phyloP scores from a whole-genome alignment of 257 asterid genomes.

The Jacaranda copaia region DNA sequence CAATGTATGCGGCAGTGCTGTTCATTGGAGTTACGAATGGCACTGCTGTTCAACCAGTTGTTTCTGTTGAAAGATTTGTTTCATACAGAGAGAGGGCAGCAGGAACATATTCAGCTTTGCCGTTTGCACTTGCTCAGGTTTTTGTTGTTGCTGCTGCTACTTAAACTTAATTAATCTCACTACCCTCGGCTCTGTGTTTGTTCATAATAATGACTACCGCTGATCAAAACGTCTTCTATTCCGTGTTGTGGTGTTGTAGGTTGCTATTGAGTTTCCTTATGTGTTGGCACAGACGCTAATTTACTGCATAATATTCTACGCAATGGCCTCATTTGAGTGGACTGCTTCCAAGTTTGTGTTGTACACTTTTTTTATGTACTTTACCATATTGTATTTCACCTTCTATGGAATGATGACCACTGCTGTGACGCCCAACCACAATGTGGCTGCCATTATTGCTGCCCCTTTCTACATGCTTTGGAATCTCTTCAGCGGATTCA shows the following conservation, averaged over 20 bases:
- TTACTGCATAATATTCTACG: constrained; percentile 77
- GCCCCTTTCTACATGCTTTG: constrained; percentile 98
- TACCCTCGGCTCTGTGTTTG: background rate
- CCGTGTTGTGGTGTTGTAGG: constrained; percentile 51
- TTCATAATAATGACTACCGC: background rate
- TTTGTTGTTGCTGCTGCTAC: constrained; percentile 32
- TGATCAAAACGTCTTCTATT: constrained; percentile 1
- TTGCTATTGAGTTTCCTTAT: constrained; percentile 85
- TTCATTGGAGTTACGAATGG: constrained; percentile 85
- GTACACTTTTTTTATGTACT: constrained; percentile 81
- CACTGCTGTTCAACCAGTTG: constrained; percentile 95
- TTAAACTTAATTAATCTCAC: constrained; percentile 1
- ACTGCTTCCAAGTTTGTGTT: constrained; percentile 61
- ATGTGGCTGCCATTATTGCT: constrained; percentile 82
- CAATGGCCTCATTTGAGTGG: constrained; percentile 92
- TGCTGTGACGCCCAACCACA: constrained; percentile 93
- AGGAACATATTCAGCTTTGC: constrained; percentile 92
- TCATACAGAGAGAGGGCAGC: constrained; percentile 96
- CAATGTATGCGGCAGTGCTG: constrained; percentile 87
- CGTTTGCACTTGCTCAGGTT: constrained; percentile 92
- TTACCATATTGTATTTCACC: constrained; percentile 89
- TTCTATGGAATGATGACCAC: constrained; percentile 97
- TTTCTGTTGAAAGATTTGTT: constrained; percentile 93
- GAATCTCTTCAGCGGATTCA: constrained; percentile 96
- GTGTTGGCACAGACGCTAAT: constrained; percentile 72